Conservation (phyloP, 768 basidiomycete species). For the Boletus reticulatus region DNA sequence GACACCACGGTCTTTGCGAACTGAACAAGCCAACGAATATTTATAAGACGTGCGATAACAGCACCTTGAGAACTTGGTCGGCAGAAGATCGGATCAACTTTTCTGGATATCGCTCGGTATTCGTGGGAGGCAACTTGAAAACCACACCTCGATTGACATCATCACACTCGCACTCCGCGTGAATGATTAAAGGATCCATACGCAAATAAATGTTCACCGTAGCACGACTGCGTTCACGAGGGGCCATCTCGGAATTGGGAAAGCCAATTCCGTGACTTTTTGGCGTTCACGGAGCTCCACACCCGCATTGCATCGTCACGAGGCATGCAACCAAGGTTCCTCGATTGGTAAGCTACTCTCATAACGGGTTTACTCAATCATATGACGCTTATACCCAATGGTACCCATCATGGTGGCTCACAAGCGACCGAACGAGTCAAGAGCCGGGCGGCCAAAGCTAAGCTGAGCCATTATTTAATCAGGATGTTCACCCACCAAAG, state of each 20-base stretch:
- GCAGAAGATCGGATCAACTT: too few relatives aligned
- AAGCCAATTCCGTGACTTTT: too few relatives aligned
- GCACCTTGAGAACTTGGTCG: too few relatives aligned
- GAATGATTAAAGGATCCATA: too few relatives aligned
- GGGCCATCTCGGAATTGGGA: too few relatives aligned
- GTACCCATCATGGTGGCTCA: not conserved
- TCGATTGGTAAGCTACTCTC: not conserved
- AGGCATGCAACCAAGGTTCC: not conserved
- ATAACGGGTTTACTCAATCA: not conserved
- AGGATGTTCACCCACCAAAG: slow-evolving; percentile 42
- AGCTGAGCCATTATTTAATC: slow-evolving; percentile 13
- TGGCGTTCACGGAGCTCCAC: not conserved
- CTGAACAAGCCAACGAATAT: not conserved
- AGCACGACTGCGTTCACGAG: not conserved
- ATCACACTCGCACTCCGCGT: too few relatives aligned
- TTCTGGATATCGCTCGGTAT: too few relatives aligned
- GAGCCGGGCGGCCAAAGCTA: slow-evolving; percentile 26
- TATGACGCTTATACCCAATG: not conserved
- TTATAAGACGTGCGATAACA: too few relatives aligned
- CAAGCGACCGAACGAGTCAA: slow-evolving; percentile 26
- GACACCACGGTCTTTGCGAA: not conserved
- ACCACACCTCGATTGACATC: too few relatives aligned
- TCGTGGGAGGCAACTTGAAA: too few relatives aligned
- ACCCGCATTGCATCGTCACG: not conserved
- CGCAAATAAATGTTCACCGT: too few relatives aligned